A percentile compares a stretch with the other conserved stretches of the same genome.
These are phyloP conservation scores for Tuber melanosporum DNA, from an alignment of 495 filamentous ascomycete species.

Conservation along the genomic window DNA sequence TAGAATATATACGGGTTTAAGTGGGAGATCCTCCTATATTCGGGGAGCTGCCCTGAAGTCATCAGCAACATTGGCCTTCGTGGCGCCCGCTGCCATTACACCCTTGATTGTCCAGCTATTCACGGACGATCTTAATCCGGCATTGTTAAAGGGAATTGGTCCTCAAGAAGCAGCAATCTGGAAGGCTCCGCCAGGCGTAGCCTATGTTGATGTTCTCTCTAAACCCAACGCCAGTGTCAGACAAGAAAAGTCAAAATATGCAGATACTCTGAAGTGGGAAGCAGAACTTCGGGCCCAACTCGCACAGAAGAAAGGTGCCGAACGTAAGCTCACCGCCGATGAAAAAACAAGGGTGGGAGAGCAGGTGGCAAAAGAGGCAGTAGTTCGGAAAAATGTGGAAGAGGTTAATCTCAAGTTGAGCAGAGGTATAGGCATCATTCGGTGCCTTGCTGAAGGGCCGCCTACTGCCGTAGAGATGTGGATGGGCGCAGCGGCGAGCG, in stretches of 20 bases:
- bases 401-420: conserved; percentile 61
- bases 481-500: conserved; percentile 70
- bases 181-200: conserved; percentile 74
- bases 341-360: conserved; percentile 86
- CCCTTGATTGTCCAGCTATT: conserved; percentile 69
- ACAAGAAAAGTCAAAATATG: conserved; percentile 79
- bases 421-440: conserved; percentile 77
- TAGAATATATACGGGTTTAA: conserved; percentile 38
- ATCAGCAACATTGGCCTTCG: conserved; percentile 84
- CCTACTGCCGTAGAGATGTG: conserved; percentile 76
- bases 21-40: conserved; percentile 44
- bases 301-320: conserved; percentile 81
- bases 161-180: conserved; percentile 86
- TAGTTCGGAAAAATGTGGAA: conserved; percentile 63
- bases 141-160: conserved; percentile 61
- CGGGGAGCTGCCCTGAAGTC: conserved; percentile 67
- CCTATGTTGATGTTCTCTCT: conserved; percentile 82
- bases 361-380: conserved; percentile 78
- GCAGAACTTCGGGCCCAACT: conserved; percentile 81
- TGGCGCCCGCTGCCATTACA: conserved; percentile 76
- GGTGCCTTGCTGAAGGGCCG: conserved; percentile 71
- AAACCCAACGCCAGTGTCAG: conserved; percentile 55
- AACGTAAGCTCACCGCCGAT: conserved; percentile 82
- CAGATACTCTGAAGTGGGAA: conserved; percentile 95
- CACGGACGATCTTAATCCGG: conserved; percentile 58